These are phyloP conservation scores for Aphanomyces stellatus DNA, from an alignment of 352 stramenopile species.

Conservation along the genomic window DNA sequence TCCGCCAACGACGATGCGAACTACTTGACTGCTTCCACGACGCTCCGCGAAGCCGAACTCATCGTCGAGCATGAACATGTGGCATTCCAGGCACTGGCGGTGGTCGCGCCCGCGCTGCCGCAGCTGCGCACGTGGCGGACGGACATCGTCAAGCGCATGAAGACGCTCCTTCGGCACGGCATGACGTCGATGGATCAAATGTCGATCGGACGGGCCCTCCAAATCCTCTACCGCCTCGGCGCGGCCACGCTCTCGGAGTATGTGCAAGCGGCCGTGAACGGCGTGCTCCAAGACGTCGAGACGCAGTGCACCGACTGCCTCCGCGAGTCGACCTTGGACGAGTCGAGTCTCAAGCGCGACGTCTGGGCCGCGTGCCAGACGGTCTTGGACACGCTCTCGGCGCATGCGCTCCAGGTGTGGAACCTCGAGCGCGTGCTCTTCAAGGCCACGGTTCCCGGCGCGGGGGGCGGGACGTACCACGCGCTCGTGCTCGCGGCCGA, in stretches of 20 bases:
- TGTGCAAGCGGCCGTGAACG: slow-evolving; percentile 69
- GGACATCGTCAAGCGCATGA: slow-evolving; percentile 11
- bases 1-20: slow-evolving; percentile 7
- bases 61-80: slow-evolving; percentile 25
- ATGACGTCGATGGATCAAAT: slow-evolving; percentile 14
- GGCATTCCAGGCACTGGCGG: slow-evolving; percentile 54
- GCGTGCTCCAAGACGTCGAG: slow-evolving; percentile 76
- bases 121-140: background rate
- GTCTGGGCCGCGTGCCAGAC: slow-evolving; percentile 76
- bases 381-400: slow-evolving; percentile 59
- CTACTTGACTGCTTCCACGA: slow-evolving; percentile 28
- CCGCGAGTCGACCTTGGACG: slow-evolving; percentile 32
- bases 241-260: slow-evolving; percentile 37
- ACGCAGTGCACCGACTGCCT: slow-evolving; percentile 47
- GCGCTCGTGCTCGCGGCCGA: slow-evolving; percentile 62
- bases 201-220: slow-evolving; percentile 51
- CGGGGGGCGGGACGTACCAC: slow-evolving; percentile 34
- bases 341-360: slow-evolving; percentile 47
- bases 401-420: slow-evolving; percentile 72
- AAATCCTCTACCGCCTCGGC: slow-evolving; percentile 74
- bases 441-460: slow-evolving; percentile 51
- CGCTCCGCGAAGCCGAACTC: slow-evolving; percentile 67
- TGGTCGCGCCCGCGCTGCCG: slow-evolving; percentile 49
- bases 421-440: slow-evolving; percentile 79
- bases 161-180: background rate